Base-by-base conservation (phyloP, 352 stramenopile species). In the Globisporangium lucens region DNA sequence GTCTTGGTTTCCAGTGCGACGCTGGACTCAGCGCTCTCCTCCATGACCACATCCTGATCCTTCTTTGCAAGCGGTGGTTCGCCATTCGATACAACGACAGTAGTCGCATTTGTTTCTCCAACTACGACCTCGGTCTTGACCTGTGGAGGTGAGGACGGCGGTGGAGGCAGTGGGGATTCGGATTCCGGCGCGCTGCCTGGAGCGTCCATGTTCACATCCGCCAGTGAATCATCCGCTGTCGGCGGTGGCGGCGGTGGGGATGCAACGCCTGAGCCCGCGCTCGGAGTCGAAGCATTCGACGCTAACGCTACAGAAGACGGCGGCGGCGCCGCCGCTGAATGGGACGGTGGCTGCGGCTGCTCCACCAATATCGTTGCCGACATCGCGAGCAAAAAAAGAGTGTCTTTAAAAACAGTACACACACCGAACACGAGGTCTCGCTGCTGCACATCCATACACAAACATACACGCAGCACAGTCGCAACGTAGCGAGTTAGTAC, bases 361-460 rank as follows among this genome's bases (percentile, higher is more conserved):
- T 65, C 60, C 29, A 65, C 60, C 15, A 65, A 46, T 17, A 65
- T 61, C 30, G 30, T 65, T 20, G 59, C 57, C 60, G 60, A 65
- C 60, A 65, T 65, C 9, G 17, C 17, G 12, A 12, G 27, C 29
- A 58, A 36, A 58, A 27, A 22, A 33, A 35, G 9, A 56, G n/a
- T 30, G 24, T 29, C 12, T 35, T 33, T 24, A 17, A 59, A n/a
- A n/a, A 58, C 52, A n/a, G 41, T n/a, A 49, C 13, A 49, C 38
- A 5, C 30, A 33, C 30, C 30, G 30, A 47, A 22, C 53, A n/a
- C 53, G 53, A 41, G 24, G 27, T 22, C n/a, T 33, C 30, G 30
- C 30, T 41, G 30, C 30, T 61, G 55, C 17, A 46, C 59, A 65
- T 4, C 17, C 59, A 65, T 15, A 4, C 43, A 41, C 29, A 24